These are phyloP conservation scores for Fusarium protoensiforme DNA, from an alignment of 2,329 filamentous ascomycete genomes.

Conservation along the genomic window DNA sequence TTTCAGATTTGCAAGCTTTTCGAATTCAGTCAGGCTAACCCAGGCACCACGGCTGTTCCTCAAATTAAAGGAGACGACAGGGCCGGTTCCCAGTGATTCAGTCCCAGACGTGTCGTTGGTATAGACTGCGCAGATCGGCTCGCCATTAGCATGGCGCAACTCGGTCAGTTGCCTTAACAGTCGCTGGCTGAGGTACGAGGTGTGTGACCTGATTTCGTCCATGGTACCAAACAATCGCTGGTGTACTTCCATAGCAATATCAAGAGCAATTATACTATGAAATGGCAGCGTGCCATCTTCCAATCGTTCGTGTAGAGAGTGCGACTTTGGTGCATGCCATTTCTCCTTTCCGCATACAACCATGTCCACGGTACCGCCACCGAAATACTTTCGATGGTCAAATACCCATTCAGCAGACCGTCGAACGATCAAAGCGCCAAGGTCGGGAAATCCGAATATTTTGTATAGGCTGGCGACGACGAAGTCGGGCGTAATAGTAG, in stretches of 20 bases:
- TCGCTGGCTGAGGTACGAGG: constrained; percentile 69
- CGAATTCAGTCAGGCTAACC: constrained; percentile 85
- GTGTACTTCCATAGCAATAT: constrained; percentile 78
- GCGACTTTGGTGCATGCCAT: constrained; percentile 84
- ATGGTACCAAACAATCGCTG: constrained; percentile 77
- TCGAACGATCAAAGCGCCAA: constrained; percentile 86
- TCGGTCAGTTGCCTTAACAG: constrained; percentile 68
- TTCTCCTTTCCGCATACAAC: constrained; percentile 80
- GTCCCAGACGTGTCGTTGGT: constrained; percentile 43
- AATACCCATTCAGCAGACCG: constrained; percentile 75
- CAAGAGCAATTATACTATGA: constrained; percentile 88
- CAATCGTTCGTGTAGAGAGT: constrained; percentile 79
- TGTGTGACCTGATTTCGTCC: constrained; percentile 76
- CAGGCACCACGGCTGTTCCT: constrained; percentile 75
- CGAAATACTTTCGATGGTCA: constrained; percentile 81
- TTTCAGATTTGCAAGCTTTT: constrained; percentile 83
- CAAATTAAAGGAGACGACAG: constrained; percentile 87
- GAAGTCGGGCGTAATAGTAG: constrained; percentile 79
- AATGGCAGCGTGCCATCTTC: constrained; percentile 94
- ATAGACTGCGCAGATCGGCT: constrained; percentile 75
- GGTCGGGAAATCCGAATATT: constrained; percentile 95
- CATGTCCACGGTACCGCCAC: constrained; percentile 93
- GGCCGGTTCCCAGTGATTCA: constrained; percentile 66
- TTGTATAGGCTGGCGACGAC: constrained; percentile 92
- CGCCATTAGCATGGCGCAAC: constrained; percentile 77